Percentiles rank a stretch among this genome's conserved stretches.
Evolutionary conservation across 129 eudicot genomes (phyloP).

Genomic region (Chrysanthemum lavandulifolium): DNA sequence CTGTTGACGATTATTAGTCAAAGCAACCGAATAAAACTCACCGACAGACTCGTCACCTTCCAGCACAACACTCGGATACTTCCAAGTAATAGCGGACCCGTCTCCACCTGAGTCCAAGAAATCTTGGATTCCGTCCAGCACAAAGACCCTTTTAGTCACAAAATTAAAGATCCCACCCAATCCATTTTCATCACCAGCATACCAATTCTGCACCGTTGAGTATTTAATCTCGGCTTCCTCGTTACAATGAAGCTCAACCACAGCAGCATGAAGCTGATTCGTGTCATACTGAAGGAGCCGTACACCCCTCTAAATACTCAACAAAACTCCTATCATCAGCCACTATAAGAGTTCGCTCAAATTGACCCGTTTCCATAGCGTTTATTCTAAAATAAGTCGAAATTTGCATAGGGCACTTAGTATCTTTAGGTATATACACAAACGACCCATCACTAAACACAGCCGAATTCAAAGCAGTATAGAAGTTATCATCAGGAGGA

Average conservation of each 20-base stretch:
- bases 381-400: slow-evolving; percentile 94
- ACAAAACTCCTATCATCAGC: slow-evolving; percentile 96
- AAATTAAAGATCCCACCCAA: slow-evolving; percentile 87
- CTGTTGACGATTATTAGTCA: slow-evolving; percentile 92
- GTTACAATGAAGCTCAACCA: slow-evolving; percentile 83
- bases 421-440: slow-evolving; percentile 81
- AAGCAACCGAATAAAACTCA: slow-evolving; percentile 95
- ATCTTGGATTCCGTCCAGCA: slow-evolving; percentile 87
- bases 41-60: slow-evolving; percentile 96
- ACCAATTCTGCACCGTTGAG: slow-evolving; percentile 99
- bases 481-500: slow-evolving; percentile 79
- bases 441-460: slow-evolving; percentile 99
- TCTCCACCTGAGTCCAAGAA: slow-evolving; percentile 99
- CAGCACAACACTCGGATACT: slow-evolving; percentile 93
- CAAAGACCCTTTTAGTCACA: slow-evolving; percentile 95
- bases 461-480: slow-evolving; percentile 91
- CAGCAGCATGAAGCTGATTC: slow-evolving; percentile 97
- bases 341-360: slow-evolving; percentile 89
- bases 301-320: slow-evolving; percentile 96
- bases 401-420: slow-evolving; percentile 95
- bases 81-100: slow-evolving; percentile 99
- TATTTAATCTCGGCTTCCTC: slow-evolving; percentile 89
- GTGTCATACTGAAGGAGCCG: slow-evolving; percentile 97
- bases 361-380: slow-evolving; percentile 97
- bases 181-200: slow-evolving; percentile 97